Conservation (phyloP, 768 basidiomycete species). For the Lanmaoa pseudosensibilis region DNA sequence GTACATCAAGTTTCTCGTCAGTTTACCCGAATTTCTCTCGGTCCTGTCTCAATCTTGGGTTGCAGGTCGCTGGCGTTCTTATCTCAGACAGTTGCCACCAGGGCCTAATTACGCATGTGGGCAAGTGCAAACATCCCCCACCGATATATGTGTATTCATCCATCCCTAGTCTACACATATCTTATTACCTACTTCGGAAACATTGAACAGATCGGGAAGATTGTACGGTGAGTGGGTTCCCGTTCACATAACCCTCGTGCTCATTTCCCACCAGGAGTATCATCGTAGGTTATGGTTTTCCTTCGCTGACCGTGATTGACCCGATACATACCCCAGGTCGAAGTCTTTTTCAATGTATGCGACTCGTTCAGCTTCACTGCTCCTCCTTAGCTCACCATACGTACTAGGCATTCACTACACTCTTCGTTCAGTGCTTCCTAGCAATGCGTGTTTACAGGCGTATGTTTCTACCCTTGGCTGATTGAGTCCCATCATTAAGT, state of each 20-base stretch:
- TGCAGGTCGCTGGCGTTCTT: slow-evolving; percentile 52
- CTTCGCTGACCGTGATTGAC: slow-evolving; percentile 6
- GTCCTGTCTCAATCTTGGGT: background rate
- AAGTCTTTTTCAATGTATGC: slow-evolving; percentile 49
- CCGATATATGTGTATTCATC: background rate
- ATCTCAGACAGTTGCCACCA: slow-evolving; percentile 55
- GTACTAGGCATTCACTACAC: slow-evolving; percentile 40
- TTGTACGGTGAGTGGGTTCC: slow-evolving; percentile 42
- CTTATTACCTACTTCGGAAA: slow-evolving; percentile 43
- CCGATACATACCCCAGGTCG: slow-evolving; percentile 34
- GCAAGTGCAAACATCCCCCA: slow-evolving; percentile 27
- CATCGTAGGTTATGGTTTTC: slow-evolving; percentile 13
- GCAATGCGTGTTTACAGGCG: slow-evolving; percentile 48
- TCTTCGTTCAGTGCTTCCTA: slow-evolving; percentile 57
- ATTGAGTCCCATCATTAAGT: background rate
- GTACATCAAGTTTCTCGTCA: slow-evolving; percentile 47
- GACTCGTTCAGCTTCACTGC: background rate
- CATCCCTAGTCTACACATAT: slow-evolving; percentile 46
- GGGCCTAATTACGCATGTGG: slow-evolving; percentile 50
- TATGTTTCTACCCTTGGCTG: slow-evolving; percentile 27
- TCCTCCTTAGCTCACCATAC: background rate
- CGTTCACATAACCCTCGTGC: background rate
- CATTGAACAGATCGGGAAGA: slow-evolving; percentile 22
- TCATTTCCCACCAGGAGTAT: slow-evolving; percentile 22
- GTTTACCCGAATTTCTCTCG: slow-evolving; percentile 8